Base-by-base conservation (phyloP, 23 red algal genomes). In the Cyanidium caldarium region DNA sequence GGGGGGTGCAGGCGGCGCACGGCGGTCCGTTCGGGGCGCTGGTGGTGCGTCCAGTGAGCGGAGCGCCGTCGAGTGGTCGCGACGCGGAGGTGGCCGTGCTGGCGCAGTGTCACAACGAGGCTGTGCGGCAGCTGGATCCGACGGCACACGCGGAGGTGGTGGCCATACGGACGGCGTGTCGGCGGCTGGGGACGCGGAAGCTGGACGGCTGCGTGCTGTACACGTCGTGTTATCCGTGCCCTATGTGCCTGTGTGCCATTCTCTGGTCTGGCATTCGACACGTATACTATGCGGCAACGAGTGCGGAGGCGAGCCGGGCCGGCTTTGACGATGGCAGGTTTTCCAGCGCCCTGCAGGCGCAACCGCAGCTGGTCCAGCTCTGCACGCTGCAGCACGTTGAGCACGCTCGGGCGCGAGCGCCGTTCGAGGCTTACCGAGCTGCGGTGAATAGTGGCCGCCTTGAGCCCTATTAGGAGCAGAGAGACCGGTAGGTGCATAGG, bases 81-180 rank as follows among this genome's bases (percentile, higher is more conserved):
- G 5, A 61, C 7, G n/a, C 7, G 10, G 7, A 28, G 7, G 51
- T 61, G 19, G 40, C 26, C 1, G 46, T 94, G 20, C 73, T 94
- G 15, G 75, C 81, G 1, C 65, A 68, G 5, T 66, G 68, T 34
- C 78, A 83, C 68, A 94, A 94, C 70, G 35, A 65, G 46, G 88
- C 86, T 21, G 44, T 86, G 33, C 51, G 68, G 65, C 71, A 66
- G 1, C 75, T 72, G 16, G 88, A 94, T 72, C 88, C 88, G 1
- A 94, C 88, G 0, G 88, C 88, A 2, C 88, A 94, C 58, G 88
- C 82, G 13, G 88, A 94, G 69, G 73, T 94, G 10, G 82, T 83
- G 3, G 88, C 82, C 39, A 86, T 86, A 44, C 80, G 88, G 7
- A 71, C 73, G 25, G 88, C 88, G 23, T 82, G 77, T 21, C 35